These are phyloP conservation scores for Arabidopsis suecica DNA, from an alignment of 345 rosid species.

Conservation along the genomic window DNA sequence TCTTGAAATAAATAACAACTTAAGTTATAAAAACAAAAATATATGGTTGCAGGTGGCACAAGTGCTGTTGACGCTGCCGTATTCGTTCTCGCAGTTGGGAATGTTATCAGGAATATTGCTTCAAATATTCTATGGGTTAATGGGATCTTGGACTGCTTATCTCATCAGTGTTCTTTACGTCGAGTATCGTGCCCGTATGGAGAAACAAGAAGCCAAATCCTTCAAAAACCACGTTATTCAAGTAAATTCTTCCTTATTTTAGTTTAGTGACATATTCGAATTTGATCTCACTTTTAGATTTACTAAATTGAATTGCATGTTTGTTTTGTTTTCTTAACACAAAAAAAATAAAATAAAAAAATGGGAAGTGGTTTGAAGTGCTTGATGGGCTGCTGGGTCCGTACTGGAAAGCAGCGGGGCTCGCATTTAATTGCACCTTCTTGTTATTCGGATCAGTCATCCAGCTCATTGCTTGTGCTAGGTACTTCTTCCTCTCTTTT, in stretches of 20 bases:
- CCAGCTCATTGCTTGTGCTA: conserved; percentile 56
- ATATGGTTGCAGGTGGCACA: conserved; percentile 75
- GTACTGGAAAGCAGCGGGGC: conserved; percentile 66
- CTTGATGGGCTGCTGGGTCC: conserved; percentile 70
- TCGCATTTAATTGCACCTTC: conserved; percentile 70
- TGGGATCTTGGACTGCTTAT: conserved; percentile 99
- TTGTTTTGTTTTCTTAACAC: not conserved
- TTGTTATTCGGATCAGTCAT: conserved; percentile 52
- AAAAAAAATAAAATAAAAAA: not conserved
- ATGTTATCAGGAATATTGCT: conserved; percentile 85
- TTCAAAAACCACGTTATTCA: conserved; percentile 94
- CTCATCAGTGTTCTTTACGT: conserved; percentile 96
- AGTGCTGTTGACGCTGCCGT: conserved; percentile 90
- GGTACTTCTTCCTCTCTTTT: conserved; percentile 26
- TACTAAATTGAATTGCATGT: not conserved
- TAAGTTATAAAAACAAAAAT: not conserved
- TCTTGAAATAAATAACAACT: not conserved
- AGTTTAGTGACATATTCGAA: not conserved
- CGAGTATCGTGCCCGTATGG: conserved; percentile 85
- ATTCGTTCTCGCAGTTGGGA: conserved; percentile 96
- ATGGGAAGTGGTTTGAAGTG: conserved; percentile 64
- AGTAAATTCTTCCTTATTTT: conserved; percentile 12
- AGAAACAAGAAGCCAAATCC: conserved; percentile 81
- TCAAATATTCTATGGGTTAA: conserved; percentile 82
- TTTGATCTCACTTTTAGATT: too few species aligned